Evolutionary conservation across 768 basidiomycete genomes (phyloP).

Genomic region (Clitopilus passeckerianus): DNA sequence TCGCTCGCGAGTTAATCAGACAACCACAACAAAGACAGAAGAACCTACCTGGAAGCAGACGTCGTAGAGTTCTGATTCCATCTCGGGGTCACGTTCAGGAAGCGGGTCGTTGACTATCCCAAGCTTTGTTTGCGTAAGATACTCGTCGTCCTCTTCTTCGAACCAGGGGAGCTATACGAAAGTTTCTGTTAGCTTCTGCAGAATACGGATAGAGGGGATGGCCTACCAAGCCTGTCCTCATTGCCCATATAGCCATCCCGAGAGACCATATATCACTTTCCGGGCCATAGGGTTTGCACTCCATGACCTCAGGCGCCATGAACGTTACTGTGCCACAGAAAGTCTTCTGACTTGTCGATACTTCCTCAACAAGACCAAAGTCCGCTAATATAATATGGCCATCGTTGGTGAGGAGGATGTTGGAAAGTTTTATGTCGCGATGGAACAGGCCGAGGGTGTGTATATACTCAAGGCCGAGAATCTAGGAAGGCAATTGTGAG

Average conservation of each 20-base stretch:
- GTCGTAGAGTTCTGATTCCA: not conserved
- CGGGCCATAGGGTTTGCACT: not conserved
- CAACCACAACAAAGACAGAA: not conserved
- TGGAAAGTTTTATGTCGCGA: constrained; percentile 10
- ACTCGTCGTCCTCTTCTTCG: not conserved
- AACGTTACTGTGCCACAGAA: constrained; percentile 9
- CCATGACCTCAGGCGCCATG: constrained; percentile 11
- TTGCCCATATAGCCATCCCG: constrained; percentile 7
- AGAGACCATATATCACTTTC: constrained; percentile 9
- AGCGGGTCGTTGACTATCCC: not conserved
- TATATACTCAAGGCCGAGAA: constrained; percentile 5
- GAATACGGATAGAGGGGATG: not conserved
- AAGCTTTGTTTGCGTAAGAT: not conserved
- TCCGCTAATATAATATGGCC: constrained; percentile 10
- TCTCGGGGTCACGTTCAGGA: not conserved
- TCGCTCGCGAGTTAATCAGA: not conserved
- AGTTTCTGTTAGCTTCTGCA: too few species aligned
- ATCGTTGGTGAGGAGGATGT: constrained; percentile 5
- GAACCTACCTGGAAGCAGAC: not conserved
- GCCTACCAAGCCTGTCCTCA: constrained; percentile 8
- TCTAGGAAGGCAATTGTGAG: not conserved
- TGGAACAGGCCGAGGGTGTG: constrained; percentile 7
- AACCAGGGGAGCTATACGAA: not conserved
- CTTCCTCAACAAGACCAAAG: constrained; percentile 5
- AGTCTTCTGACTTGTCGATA: not conserved